Percentiles rank a stretch among this genome's conserved stretches.
Conservation (phyloP, 176 grass and related monocot genomes). For the Aegilops speltoides region DNA sequence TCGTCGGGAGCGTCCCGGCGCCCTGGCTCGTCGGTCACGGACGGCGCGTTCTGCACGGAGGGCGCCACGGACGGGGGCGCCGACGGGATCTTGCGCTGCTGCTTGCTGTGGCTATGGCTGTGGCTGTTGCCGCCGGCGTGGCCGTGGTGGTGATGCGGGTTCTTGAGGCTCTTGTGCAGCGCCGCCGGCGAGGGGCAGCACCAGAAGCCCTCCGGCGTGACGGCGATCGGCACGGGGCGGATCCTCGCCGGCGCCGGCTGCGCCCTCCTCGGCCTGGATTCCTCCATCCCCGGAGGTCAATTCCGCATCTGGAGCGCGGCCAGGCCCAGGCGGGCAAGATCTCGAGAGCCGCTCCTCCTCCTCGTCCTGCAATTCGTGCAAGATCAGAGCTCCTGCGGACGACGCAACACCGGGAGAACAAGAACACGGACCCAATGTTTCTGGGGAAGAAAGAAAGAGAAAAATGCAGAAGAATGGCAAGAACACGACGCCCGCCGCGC, state of each 20-base stretch:
- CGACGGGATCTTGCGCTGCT: slow-evolving; percentile 28
- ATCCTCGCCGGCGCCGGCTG: slow-evolving; percentile 33
- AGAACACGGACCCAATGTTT: not conserved
- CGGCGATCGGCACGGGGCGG: slow-evolving; percentile 75
- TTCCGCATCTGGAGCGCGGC: slow-evolving; percentile 20
- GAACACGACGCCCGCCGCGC: not conserved
- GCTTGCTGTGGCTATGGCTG: slow-evolving; percentile 1
- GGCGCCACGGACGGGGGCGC: slow-evolving; percentile 34
- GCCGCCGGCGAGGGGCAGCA: slow-evolving; percentile 89
- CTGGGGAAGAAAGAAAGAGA: not conserved
- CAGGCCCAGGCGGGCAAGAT: not conserved
- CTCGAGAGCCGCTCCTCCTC: not conserved
- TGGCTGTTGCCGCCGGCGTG: not conserved
- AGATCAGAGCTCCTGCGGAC: not conserved
- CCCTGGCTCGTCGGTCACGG: slow-evolving; percentile 26
- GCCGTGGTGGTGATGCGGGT: slow-evolving; percentile 46
- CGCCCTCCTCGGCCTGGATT: slow-evolving; percentile 29
- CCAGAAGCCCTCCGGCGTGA: slow-evolving; percentile 92
- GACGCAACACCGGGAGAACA: not conserved
- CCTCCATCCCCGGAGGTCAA: not conserved
- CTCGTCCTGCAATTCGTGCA: not conserved
- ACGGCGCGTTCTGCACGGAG: slow-evolving; percentile 34
- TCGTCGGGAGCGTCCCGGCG: slow-evolving; percentile 7
- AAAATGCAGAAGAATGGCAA: not conserved
- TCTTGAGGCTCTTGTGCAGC: slow-evolving; percentile 84